A percentile compares a stretch with the other conserved stretches of the same genome.
Conservation (phyloP, 805 yeast species). For the Candida nanaspora region DNA sequence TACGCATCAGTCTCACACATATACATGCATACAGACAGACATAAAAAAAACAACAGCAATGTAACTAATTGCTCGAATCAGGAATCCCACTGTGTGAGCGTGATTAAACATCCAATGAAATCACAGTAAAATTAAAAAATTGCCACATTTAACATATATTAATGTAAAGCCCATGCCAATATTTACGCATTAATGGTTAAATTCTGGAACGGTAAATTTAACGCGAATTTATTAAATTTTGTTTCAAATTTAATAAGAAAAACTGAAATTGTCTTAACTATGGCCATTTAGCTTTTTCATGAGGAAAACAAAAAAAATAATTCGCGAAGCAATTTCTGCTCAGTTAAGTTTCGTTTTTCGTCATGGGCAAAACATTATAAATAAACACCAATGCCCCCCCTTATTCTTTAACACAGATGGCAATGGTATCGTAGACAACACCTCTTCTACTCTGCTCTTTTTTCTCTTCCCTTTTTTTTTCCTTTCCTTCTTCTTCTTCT, state of each 20-base stretch:
- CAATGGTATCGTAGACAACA: slow-evolving; percentile 5
- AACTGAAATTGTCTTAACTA: slow-evolving; percentile 2
- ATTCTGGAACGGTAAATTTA: slow-evolving; percentile 9
- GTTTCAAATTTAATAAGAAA: neutral
- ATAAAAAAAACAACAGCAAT: no score
- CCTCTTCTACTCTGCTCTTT: slow-evolving; percentile 2
- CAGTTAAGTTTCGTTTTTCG: no score
- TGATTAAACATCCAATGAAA: slow-evolving; percentile 4
- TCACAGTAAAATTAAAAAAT: no score
- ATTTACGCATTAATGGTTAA: slow-evolving; percentile 12
- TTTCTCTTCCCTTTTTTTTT: neutral
- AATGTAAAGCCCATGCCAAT: slow-evolving; percentile 3
- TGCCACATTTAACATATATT: neutral
- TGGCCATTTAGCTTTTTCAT: slow-evolving; percentile 3
- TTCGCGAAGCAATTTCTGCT: no score
- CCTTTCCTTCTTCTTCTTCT: neutral
- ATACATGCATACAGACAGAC: no score
- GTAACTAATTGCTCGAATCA: no score
- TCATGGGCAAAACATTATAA: no score
- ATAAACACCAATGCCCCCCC: neutral
- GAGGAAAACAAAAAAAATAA: neutral
- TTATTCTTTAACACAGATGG: no score
- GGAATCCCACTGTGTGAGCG: no score
- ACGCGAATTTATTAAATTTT: slow-evolving; percentile 5
- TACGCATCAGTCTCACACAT: no score